Conservation (phyloP, 2,329 filamentous ascomycete species). For the Arachnomyces sp. region DNA sequence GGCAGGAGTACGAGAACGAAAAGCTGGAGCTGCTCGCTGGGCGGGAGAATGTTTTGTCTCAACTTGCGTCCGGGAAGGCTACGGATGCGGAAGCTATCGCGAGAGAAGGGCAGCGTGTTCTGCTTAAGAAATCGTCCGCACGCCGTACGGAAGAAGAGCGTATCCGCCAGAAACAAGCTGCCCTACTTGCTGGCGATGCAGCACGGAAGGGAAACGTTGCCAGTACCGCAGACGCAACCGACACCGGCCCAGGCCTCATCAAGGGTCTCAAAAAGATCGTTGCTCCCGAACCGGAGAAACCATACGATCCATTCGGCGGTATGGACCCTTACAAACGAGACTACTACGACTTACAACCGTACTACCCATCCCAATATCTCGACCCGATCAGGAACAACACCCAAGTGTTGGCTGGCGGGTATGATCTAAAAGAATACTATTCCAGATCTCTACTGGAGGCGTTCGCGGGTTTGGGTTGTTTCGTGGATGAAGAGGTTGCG, state of each 20-base stretch:
- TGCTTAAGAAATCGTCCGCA: conserved; percentile 64
- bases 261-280: conserved; percentile 66
- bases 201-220: conserved; percentile 1
- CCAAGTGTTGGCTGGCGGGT: conserved; percentile 68
- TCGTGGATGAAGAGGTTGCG: conserved; percentile 64
- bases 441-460: conserved; percentile 75
- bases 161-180: conserved; percentile 38
- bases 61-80: conserved; percentile 53
- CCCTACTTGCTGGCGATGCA: conserved; percentile 22
- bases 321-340: conserved; percentile 49
- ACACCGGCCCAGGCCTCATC: conserved; percentile 47
- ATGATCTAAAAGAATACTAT: conserved; percentile 74
- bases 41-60: conserved; percentile 61
- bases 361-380: conserved; percentile 69
- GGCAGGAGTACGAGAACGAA: conserved; percentile 63
- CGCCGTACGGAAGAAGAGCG: conserved; percentile 47
- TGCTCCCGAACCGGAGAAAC: conserved; percentile 56
- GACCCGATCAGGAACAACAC: conserved; percentile 58
- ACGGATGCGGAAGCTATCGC: conserved; percentile 51
- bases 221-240: conserved; percentile 6
- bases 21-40: conserved; percentile 54
- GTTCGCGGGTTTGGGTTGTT: conserved; percentile 80
- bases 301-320: conserved; percentile 85
- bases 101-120: conserved; percentile 48
- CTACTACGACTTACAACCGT: conserved; percentile 60